Evolutionary conservation across 495 filamentous ascomycete species (phyloP).

Genomic region (Hyaloscypha hepaticicola): DNA sequence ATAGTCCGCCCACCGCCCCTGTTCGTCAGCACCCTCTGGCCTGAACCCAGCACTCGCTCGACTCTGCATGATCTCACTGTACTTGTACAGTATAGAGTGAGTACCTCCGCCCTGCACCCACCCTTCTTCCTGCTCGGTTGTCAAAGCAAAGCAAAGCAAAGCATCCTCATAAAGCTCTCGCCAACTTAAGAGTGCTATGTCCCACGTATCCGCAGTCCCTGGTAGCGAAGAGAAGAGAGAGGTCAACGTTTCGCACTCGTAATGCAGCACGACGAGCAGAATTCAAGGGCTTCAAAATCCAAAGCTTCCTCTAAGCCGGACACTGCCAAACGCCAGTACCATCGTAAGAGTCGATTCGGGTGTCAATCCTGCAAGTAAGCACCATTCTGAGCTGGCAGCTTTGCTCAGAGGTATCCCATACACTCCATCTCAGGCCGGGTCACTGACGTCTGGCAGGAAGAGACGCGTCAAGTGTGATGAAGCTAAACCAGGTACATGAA

Average conservation of each 20-base stretch:
- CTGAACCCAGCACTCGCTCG: too few species aligned
- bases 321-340: background rate
- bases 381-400: background rate
- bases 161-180: too few species aligned
- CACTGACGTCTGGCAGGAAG: background rate
- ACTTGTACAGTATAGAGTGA: too few species aligned
- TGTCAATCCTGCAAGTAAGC: background rate
- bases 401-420: background rate
- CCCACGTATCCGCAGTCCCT: background rate
- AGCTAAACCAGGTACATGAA: background rate
- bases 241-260: background rate
- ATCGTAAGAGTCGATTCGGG: background rate
- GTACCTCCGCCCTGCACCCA: too few species aligned
- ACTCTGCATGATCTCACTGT: too few species aligned
- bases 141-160: too few species aligned
- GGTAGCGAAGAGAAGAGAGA: background rate
- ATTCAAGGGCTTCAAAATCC: background rate
- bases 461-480: background rate
- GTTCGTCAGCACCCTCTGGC: too few species aligned
- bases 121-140: too few species aligned
- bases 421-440: background rate
- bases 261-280: background rate
- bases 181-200: background rate
- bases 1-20: too few species aligned
- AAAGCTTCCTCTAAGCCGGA: background rate